These are phyloP conservation scores for Thalassiosira mediterranea DNA, from an alignment of 352 stramenopile genomes.

Conservation along the genomic window DNA sequence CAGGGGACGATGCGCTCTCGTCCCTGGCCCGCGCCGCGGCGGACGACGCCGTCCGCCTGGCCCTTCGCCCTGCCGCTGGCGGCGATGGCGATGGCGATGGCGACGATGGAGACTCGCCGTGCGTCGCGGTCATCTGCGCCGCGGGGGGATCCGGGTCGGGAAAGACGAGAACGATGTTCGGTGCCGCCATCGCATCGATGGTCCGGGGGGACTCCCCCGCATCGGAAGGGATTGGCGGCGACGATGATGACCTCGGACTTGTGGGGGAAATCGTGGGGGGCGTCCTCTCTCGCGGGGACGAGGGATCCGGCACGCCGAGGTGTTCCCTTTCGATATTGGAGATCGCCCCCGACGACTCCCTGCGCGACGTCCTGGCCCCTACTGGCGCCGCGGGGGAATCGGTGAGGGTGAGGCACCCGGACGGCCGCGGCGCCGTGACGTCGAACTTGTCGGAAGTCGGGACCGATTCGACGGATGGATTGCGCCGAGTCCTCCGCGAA, in stretches of 20 bases:
- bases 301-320: not conserved
- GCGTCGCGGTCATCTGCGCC: conserved; percentile 30
- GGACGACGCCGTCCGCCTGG: conserved; percentile 8
- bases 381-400: conserved; percentile 9
- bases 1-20: conserved; percentile 17
- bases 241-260: conserved; percentile 19
- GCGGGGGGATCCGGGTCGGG: conserved; percentile 26
- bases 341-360: conserved; percentile 62
- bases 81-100: not conserved
- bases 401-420: conserved; percentile 51
- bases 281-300: conserved; percentile 10
- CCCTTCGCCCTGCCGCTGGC: not conserved
- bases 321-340: conserved; percentile 63
- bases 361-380: conserved; percentile 65
- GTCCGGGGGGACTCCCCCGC: not conserved
- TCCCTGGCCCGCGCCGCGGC: conserved; percentile 23
- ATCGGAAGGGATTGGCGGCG: not conserved
- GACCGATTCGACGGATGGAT: conserved; percentile 52
- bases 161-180: conserved; percentile 45
- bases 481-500: conserved; percentile 16
- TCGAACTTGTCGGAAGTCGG: conserved; percentile 56
- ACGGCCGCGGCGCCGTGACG: conserved; percentile 60
- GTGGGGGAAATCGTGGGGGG: conserved; percentile 22
- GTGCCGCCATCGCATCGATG: conserved; percentile 11
- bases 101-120: not conserved